phyloP scores from a whole-genome alignment of 2,329 filamentous ascomycete species.

The Phialophora tarda region DNA sequence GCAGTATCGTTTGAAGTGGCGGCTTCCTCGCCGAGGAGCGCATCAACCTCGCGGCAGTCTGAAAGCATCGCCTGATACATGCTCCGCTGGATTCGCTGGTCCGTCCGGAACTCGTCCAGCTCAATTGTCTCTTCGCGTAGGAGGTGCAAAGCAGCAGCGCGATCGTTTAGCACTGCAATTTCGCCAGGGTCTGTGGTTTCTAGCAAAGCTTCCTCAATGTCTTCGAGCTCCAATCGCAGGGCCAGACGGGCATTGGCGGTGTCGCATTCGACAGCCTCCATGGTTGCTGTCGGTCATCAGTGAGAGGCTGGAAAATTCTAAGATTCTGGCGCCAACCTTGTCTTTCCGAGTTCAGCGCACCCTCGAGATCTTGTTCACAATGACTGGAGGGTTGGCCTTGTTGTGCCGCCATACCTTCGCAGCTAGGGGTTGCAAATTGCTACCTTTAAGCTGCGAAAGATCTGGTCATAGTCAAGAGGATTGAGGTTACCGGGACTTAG shows the following conservation, averaged over 20 bases:
- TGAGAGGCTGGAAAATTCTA: background rate
- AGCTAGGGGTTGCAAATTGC: too few relatives aligned
- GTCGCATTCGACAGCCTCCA: background rate
- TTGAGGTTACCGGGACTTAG: background rate
- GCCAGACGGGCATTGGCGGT: background rate
- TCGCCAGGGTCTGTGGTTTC: background rate
- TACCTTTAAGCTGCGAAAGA: background rate
- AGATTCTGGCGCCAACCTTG: background rate
- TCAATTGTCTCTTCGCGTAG: slow-evolving; percentile 16
- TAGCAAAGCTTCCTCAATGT: slow-evolving; percentile 1
- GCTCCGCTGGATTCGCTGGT: slow-evolving; percentile 23
- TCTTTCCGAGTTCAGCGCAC: background rate
- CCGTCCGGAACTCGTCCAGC: background rate
- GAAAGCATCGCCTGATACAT: slow-evolving; percentile 30
- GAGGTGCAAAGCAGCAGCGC: slow-evolving; percentile 5
- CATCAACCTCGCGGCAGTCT: slow-evolving; percentile 17
- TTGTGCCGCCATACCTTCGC: too few relatives aligned
- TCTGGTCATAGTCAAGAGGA: background rate
- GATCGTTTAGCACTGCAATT: slow-evolving; percentile 1
- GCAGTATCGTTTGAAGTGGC: background rate
- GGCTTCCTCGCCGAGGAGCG: slow-evolving; percentile 7
- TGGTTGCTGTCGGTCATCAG: background rate
- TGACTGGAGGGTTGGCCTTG: background rate
- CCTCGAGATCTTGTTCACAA: background rate
- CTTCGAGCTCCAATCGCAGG: slow-evolving; percentile 11